Percentiles rank a stretch among this genome's conserved stretches.
These are phyloP conservation scores for Phytopythium oedochilum DNA, from an alignment of 352 stramenopile species.

Conservation along the genomic window DNA sequence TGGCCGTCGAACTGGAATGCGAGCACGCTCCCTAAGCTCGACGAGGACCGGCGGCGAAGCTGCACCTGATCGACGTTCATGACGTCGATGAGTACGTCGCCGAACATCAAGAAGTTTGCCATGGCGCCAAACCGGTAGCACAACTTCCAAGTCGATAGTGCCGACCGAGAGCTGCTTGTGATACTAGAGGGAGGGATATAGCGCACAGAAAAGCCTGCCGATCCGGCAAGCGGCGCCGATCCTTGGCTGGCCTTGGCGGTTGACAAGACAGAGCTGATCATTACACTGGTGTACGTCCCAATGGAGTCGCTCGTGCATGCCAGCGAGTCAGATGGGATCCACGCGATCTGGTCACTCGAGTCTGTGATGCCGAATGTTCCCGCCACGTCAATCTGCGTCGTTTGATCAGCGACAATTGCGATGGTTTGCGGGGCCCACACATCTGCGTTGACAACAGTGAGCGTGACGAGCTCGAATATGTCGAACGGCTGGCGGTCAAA, in stretches of 20 bases:
- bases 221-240: constrained; percentile 27
- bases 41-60: constrained; percentile 25
- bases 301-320: constrained; percentile 28
- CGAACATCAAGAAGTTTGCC: constrained; percentile 48
- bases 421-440: constrained; percentile 45
- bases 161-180: constrained; percentile 5
- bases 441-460: constrained; percentile 36
- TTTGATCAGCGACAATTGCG: constrained; percentile 49
- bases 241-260: constrained; percentile 19
- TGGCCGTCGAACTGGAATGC: constrained; percentile 56
- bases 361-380: constrained; percentile 62
- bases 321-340: constrained; percentile 43
- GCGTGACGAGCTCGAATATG: constrained; percentile 28
- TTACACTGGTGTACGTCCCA: constrained; percentile 25
- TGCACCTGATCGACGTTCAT: constrained; percentile 43
- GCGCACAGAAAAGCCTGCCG: constrained; percentile 24
- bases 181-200: constrained; percentile 29
- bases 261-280: constrained; percentile 31
- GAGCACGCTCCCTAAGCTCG: constrained; percentile 32
- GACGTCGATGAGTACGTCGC: constrained; percentile 49
- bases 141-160: constrained; percentile 55
- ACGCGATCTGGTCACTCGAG: constrained; percentile 51
- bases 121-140: constrained; percentile 68
- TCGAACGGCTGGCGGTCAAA: constrained; percentile 56
- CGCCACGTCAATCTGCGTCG: constrained; percentile 23